A percentile compares a stretch with the other conserved stretches of the same genome.
Evolutionary conservation across 1,284 basidiomycete species (phyloP).

Genomic region (Bjerkandera adusta): DNA sequence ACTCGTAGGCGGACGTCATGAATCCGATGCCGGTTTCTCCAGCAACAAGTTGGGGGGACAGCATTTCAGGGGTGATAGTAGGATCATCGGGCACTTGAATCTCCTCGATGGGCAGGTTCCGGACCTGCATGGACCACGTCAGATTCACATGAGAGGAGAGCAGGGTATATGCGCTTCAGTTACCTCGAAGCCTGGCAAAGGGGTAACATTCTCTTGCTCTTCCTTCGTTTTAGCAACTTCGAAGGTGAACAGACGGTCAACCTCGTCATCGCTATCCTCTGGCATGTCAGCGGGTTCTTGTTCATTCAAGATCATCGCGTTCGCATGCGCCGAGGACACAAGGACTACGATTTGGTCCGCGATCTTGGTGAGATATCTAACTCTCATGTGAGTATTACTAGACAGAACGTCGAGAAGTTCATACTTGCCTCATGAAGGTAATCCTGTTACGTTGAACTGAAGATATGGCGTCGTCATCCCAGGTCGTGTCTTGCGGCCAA

Average conservation of each 20-base stretch:
- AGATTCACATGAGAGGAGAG: neutral
- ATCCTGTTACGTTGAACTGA: slow-evolving; percentile 49
- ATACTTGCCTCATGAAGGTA: slow-evolving; percentile 55
- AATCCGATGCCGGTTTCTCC: slow-evolving; percentile 23
- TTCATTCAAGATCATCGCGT: slow-evolving; percentile 40
- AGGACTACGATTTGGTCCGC: slow-evolving; percentile 49
- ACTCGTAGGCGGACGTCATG: slow-evolving; percentile 13
- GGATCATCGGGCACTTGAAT: neutral
- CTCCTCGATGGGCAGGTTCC: neutral
- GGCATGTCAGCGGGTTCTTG: slow-evolving; percentile 23
- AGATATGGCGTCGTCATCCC: slow-evolving; percentile 47
- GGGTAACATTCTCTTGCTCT: slow-evolving; percentile 49
- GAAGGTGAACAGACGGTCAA: slow-evolving; percentile 49
- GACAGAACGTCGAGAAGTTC: neutral
- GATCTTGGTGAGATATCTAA: slow-evolving; percentile 55
- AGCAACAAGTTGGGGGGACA: slow-evolving; percentile 17
- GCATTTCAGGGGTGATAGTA: too few species aligned
- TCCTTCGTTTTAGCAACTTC: slow-evolving; percentile 56
- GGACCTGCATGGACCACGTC: neutral
- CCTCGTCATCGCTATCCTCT: slow-evolving; percentile 19
- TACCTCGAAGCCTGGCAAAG: slow-evolving; percentile 42
- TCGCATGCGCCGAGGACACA: slow-evolving; percentile 43
- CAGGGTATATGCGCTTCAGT: slow-evolving; percentile 9
- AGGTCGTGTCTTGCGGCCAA: slow-evolving; percentile 61
- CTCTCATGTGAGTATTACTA: slow-evolving; percentile 1